A percentile compares a stretch with the other conserved stretches of the same genome.
These are phyloP conservation scores for Penicillium egyptiacum DNA, from an alignment of 495 filamentous ascomycete species.

Conservation along the genomic window DNA sequence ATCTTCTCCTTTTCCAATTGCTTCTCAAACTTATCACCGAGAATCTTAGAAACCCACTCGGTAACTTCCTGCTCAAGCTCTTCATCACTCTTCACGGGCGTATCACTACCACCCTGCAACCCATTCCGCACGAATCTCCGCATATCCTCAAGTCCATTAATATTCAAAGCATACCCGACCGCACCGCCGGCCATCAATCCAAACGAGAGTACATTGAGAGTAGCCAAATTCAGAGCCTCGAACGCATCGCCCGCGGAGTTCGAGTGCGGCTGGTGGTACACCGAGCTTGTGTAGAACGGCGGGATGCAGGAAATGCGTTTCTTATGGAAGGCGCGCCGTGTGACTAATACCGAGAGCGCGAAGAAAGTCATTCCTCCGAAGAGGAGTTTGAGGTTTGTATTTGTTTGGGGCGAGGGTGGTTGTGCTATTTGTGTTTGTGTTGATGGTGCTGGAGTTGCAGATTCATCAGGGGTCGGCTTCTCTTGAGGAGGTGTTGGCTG, in stretches of 20 bases:
- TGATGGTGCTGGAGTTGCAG: conserved; percentile 3
- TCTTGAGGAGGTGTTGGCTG: conserved; percentile 10
- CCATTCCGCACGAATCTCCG: conserved; percentile 52
- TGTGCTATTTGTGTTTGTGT: conserved; percentile 21
- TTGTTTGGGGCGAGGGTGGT: conserved; percentile 18
- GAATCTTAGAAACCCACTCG: conserved; percentile 64
- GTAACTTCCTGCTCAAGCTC: conserved; percentile 68
- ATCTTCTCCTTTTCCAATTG: conserved; percentile 38
- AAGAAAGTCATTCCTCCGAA: conserved; percentile 73
- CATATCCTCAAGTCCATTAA: conserved; percentile 70
- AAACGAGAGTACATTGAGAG: conserved; percentile 71
- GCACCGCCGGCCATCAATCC: conserved; percentile 69
- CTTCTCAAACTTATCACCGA: conserved; percentile 55
- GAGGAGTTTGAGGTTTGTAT: conserved; percentile 54
- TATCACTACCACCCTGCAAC: conserved; percentile 42
- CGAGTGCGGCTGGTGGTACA: conserved; percentile 40
- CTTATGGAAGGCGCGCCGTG: conserved; percentile 62
- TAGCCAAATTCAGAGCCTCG: conserved; percentile 80
- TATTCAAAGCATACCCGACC: conserved; percentile 66
- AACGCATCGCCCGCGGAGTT: conserved; percentile 66
- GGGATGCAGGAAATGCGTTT: conserved; percentile 56
- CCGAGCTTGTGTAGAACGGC: conserved; percentile 63
- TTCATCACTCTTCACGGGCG: conserved; percentile 41
- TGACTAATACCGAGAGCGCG: conserved; percentile 63
- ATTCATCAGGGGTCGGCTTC: conserved; percentile 2